Evolutionary conservation across 2,329 filamentous ascomycete genomes (phyloP).

Genomic region (Epichloe coenophiala): DNA sequence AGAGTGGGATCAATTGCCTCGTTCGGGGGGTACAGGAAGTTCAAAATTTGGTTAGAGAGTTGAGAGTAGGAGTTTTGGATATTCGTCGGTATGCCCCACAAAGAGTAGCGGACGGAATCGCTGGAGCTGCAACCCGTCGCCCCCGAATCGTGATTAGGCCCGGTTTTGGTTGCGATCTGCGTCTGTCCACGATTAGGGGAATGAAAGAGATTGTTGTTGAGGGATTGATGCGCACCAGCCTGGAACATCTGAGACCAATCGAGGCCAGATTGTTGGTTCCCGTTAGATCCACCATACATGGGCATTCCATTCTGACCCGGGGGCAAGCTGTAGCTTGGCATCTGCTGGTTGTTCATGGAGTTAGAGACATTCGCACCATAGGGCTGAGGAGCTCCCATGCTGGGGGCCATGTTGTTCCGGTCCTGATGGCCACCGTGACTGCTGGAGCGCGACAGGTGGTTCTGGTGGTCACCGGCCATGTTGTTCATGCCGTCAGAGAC

Average conservation of each 20-base stretch:
- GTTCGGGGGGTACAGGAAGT: slow-evolving; percentile 40
- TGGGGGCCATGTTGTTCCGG: slow-evolving; percentile 39
- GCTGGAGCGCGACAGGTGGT: slow-evolving; percentile 46
- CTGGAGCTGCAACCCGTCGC: slow-evolving; percentile 31
- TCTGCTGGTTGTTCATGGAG: slow-evolving; percentile 52
- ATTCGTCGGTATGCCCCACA: slow-evolving; percentile 33
- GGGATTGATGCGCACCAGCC: slow-evolving; percentile 52
- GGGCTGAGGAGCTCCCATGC: slow-evolving; percentile 37
- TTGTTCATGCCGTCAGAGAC: slow-evolving; percentile 45
- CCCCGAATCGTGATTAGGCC: slow-evolving; percentile 43
- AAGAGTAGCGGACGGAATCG: slow-evolving; percentile 35
- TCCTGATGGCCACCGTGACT: slow-evolving; percentile 44
- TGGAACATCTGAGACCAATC: slow-evolving; percentile 74
- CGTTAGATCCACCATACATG: slow-evolving; percentile 46
- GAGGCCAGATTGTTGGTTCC: slow-evolving; percentile 48
- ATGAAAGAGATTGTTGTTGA: slow-evolving; percentile 40
- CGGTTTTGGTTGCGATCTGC: slow-evolving; percentile 57
- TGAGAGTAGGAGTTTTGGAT: slow-evolving; percentile 37
- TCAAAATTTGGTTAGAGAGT: slow-evolving; percentile 41
- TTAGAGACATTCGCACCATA: slow-evolving; percentile 45
- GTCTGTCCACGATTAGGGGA: slow-evolving; percentile 52
- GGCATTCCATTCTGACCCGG: slow-evolving; percentile 50
- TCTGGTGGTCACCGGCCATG: slow-evolving; percentile 43
- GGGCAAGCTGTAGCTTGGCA: slow-evolving; percentile 52
- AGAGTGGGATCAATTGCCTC: slow-evolving; percentile 35